Evolutionary conservation across 306 rosid species (phyloP).

Genomic region (Neltuma alba): DNA sequence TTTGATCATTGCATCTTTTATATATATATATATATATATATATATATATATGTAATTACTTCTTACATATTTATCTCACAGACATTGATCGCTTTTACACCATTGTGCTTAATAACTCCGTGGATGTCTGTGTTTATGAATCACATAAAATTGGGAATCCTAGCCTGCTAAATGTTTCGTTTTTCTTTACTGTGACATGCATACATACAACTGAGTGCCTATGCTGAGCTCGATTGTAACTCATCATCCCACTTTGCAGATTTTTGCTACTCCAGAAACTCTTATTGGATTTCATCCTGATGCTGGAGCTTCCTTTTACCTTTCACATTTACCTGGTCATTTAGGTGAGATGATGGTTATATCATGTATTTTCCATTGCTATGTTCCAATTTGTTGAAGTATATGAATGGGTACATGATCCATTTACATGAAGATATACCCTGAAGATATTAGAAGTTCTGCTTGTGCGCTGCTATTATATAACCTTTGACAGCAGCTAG

Average conservation of each 20-base stretch:
- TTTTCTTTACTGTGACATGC: conserved; percentile 23
- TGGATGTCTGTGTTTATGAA: background rate
- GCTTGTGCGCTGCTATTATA: conserved; percentile 16
- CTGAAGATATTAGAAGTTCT: background rate
- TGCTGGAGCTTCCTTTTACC: conserved; percentile 95
- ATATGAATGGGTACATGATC: background rate
- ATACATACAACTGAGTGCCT: conserved; percentile 14
- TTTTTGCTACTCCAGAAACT: conserved; percentile 95
- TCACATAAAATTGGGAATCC: background rate
- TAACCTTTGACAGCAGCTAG: background rate
- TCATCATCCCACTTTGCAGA: conserved; percentile 49
- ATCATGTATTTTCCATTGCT: conserved; percentile 26
- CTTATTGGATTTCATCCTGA: conserved; percentile 95
- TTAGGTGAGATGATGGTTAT: conserved; percentile 55
- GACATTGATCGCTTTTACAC: background rate
- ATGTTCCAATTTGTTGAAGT: conserved; percentile 10
- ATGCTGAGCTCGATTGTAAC: conserved; percentile 28
- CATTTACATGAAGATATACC: background rate
- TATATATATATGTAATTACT: too few relatives aligned
- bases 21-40: too few relatives aligned
- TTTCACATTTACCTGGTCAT: conserved; percentile 87
- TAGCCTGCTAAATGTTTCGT: conserved; percentile 17
- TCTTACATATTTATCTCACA: background rate
- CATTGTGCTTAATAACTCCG: background rate
- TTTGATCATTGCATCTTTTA: background rate